A percentile compares a stretch with the other conserved stretches of the same genome.
Conservation (phyloP, 1,139 yeast genomes). For the Wickerhamiella infanticola region DNA sequence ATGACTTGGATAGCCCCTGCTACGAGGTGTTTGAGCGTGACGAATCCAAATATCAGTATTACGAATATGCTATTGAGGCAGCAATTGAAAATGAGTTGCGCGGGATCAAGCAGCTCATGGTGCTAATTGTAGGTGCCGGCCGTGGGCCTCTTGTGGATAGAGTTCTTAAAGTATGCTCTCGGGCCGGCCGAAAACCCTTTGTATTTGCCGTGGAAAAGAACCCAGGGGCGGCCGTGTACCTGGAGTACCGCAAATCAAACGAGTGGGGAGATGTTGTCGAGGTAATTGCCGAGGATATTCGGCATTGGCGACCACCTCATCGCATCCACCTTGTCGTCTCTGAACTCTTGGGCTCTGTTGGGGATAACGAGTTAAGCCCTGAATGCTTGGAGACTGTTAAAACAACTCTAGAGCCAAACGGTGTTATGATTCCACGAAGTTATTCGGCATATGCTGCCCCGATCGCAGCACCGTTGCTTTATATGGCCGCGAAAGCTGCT, state of each 20-base stretch:
- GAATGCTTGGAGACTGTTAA: slow-evolving; percentile 41
- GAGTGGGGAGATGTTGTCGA: slow-evolving; percentile 28
- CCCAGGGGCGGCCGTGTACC: slow-evolving; percentile 37
- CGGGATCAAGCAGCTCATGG: slow-evolving; percentile 13
- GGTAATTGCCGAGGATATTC: slow-evolving; percentile 42
- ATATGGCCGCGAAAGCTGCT: slow-evolving; percentile 17
- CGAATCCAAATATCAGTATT: slow-evolving; percentile 45
- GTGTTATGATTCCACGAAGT: slow-evolving; percentile 48
- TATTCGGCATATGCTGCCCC: slow-evolving; percentile 53
- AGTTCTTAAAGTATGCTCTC: slow-evolving; percentile 30
- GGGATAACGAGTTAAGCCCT: slow-evolving; percentile 80
- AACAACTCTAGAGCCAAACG: slow-evolving; percentile 20
- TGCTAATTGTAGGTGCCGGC: slow-evolving; percentile 76
- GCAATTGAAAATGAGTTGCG: slow-evolving; percentile 35
- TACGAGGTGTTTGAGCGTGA: slow-evolving; percentile 63
- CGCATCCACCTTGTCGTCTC: slow-evolving; percentile 49
- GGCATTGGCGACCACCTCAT: slow-evolving; percentile 29
- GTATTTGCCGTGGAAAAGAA: slow-evolving; percentile 60
- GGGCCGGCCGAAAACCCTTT: slow-evolving; percentile 22
- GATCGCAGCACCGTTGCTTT: slow-evolving; percentile 38
- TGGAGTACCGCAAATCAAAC: slow-evolving; percentile 15
- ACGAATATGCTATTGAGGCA: slow-evolving; percentile 46
- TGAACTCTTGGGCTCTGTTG: slow-evolving; percentile 79
- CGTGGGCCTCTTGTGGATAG: slow-evolving; percentile 61
- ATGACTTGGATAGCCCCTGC: slow-evolving; percentile 39